phyloP scores from a whole-genome alignment of 2,329 filamentous ascomycete species.

The Cryphonectria japonica region DNA sequence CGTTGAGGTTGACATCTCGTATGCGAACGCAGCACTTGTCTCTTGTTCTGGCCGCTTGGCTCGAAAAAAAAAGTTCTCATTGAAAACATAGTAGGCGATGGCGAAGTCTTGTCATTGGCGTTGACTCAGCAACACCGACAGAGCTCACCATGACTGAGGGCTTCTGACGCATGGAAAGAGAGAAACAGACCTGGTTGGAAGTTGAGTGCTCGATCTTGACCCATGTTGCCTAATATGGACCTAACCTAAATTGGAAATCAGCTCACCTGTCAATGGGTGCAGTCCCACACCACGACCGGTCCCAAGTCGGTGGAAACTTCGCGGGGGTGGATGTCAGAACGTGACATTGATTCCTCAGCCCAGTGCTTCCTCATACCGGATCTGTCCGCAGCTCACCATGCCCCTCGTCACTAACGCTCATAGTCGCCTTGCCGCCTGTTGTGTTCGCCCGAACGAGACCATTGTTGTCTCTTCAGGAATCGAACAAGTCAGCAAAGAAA shows the following conservation, averaged over 20 bases:
- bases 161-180: not conserved
- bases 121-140: not conserved
- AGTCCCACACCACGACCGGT: not conserved
- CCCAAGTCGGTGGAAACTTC: constrained; percentile 15
- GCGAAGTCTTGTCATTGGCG: not conserved
- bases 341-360: constrained; percentile 2
- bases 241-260: constrained; percentile 1
- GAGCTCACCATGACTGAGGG: not conserved
- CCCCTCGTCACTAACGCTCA: not conserved
- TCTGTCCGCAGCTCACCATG: not conserved
- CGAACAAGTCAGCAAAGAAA: not conserved
- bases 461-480: not conserved
- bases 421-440: not conserved
- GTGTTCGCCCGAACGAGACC: not conserved
- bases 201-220: not conserved
- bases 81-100: not conserved
- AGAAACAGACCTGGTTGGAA: not conserved
- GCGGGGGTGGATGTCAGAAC: not conserved
- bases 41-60: not conserved
- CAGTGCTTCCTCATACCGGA: not conserved
- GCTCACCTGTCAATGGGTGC: constrained; percentile 9
- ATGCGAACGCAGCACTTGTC: not conserved
- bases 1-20: constrained; percentile 1
- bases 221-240: not conserved
- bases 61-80: not conserved